Base-by-base conservation (phyloP, 1,139 yeast species). In the Arxiozyma slooffiae region DNA sequence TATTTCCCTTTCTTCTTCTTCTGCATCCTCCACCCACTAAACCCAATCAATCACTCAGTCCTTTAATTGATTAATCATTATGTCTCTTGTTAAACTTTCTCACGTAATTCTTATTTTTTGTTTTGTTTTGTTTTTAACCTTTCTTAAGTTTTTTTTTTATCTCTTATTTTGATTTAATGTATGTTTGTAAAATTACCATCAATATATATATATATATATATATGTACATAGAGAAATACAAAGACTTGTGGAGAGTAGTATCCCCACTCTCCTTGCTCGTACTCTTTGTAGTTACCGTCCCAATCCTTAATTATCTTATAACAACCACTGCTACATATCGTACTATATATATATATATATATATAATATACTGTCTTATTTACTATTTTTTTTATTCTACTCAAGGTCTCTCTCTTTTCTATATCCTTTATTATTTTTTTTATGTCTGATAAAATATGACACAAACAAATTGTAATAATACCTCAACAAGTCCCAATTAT, bases 401-500 rank as follows among this genome's bases (percentile, higher is more conserved):
- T 30, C n/a, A 30, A 30, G n/a, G 6, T 30, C 9, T 26, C 2
- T 3, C 9, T 26, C 9, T 8, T 26, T 26, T 26, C 7, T 26
- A 3, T 7, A 26, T 26, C 11, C 11, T 26, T 26, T 26, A 4
- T n/a, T 6, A 26, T 26, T 26, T 26, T 30, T 30, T 26, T 26
- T 26, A 26, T 30, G 36, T 11, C 36, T 30, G n/a, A 17, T 26
- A 8, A 8, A 34, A 42, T 42, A 42, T 42, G 45, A 42, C 30
- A 22, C 16, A 37, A 6, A 42, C 45, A 30, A 16, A 24, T 3
- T 42, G n/a, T 20, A 41, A 46, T 34, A 44, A 47, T 26, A 42
- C 20, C 7, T 3, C 44, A 23, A 30, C 38, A 18, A 34, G 11
- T 21, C 48, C 46, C 6, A 47, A 39, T 21, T 49, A 49, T 30